phyloP scores from a whole-genome alignment of 768 basidiomycete genomes.

The Sutorius australiensis region DNA sequence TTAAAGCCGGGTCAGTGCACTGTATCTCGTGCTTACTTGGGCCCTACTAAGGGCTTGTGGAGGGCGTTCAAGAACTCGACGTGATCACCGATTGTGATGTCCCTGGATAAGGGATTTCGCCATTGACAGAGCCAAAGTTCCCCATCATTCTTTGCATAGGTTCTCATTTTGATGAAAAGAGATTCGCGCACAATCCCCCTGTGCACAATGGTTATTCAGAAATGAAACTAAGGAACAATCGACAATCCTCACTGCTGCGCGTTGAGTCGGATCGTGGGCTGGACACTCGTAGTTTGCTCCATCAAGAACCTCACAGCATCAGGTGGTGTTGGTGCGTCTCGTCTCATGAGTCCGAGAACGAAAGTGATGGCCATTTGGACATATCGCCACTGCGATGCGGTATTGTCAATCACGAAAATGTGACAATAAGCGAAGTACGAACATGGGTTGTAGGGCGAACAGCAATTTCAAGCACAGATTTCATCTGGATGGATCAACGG shows the following conservation, averaged over 20 bases:
- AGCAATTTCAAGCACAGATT: constrained; percentile 59
- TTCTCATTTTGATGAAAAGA: constrained; percentile 71
- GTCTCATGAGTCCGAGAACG: constrained; percentile 55
- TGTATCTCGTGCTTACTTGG: constrained; percentile 31
- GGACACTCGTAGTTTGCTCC: constrained; percentile 63
- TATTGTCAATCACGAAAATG: constrained; percentile 5
- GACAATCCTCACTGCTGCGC: constrained; percentile 52
- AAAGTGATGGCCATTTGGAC: constrained; percentile 67
- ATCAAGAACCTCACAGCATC: constrained; percentile 61
- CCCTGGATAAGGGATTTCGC: constrained; percentile 54
- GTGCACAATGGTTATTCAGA: not conserved
- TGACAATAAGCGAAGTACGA: constrained; percentile 25
- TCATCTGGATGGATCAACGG: constrained; percentile 41
- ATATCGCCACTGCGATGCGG: constrained; percentile 69
- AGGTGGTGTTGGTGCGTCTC: constrained; percentile 53
- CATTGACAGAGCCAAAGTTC: constrained; percentile 75
- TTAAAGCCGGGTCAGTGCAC: not conserved
- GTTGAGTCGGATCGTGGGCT: constrained; percentile 60
- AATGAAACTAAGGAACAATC: not conserved
- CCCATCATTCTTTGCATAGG: constrained; percentile 56
- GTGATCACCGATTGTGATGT: constrained; percentile 46
- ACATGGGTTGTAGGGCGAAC: constrained; percentile 67
- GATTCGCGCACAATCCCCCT: constrained; percentile 68
- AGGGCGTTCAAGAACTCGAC: constrained; percentile 48
- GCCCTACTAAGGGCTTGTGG: constrained; percentile 35